Evolutionary conservation across 2,329 filamentous ascomycete genomes (phyloP), one percentile per base, ranked within the genome.

Genomic region (Dothiorella sarmentorum): DNA sequence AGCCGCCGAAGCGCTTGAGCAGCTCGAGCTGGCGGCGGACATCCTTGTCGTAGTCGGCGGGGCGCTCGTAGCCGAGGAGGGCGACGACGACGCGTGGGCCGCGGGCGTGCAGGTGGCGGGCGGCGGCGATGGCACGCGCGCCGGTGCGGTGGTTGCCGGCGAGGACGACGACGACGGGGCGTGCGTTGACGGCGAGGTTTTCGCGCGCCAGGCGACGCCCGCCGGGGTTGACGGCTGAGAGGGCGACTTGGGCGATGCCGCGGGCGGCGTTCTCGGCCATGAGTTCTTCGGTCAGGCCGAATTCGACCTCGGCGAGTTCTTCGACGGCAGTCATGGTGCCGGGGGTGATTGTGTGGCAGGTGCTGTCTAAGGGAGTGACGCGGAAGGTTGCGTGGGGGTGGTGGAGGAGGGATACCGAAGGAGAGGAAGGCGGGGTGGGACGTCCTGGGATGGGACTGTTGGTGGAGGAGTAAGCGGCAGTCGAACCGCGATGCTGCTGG

Each of bases 71-170:
- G 0, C 91, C 90, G 3, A 96, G 85, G 7, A 97, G 81, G 61
- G 91, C 94, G 6, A 96, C 81, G 44, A 95, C 83, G 35, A 96
- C 86, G 58, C 90, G 87, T 57, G 90, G 78, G 18, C 89, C 89
- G 63, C 92, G 89, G 68, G 92, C 93, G 53, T 90, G 85, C 7
- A 97, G 82, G 71, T 97, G 92, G 4, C 94, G 85, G 26, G 88
- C 91, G 3, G 91, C 91, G 13, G 91, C 89, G 56, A 97, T 81
- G 3, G 91, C 91, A 60, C 93, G 83, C 35, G 90, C 87, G 37
- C 93, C 92, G 0, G 88, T 91, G 64, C 91, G 91, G 73, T 96
- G 93, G 72, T 97, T 97, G n/a, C 94, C 93, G 0, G 90, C 92
- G n/a, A 97, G 80, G 6, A 97, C 84, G 20, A 96, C 85, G 51